Base-by-base conservation (phyloP, 2,329 filamentous ascomycete species). In the Colletotrichum tabaci region DNA sequence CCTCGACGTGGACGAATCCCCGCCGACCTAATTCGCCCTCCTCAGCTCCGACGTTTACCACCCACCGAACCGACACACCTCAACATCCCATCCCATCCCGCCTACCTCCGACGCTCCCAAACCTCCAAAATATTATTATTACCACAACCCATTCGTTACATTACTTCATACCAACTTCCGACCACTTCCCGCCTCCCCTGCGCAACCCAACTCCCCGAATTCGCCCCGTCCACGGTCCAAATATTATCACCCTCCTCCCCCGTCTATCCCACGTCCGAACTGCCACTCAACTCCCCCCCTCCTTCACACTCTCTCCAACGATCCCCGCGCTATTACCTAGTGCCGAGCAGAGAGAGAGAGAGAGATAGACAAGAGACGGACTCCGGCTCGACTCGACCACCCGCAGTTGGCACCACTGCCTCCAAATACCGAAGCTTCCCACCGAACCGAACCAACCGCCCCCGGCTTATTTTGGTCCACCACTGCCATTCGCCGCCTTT, bases 101-200 rank as follows among this genome's bases (percentile, higher is more conserved):
- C 40, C 53, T 38, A 56, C 55, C 30, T 42, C 67, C 67, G 57
- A 71, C 38, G 47, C 23, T 67, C 42, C 58, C 53, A 62, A 52
- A 58, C 47, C 21, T 62, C 47, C 30, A 26, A 52, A 16, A 23
- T 23, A 38, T 38, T 38, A 10, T 53, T 26, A 63, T 52, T 52
- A 52, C 35, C 38, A 63, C 64, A 63, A 58, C 52, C 40, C 35
- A 58, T 64, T 58, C 44, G 58, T 61, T 58, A 52, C 71, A 71
- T 73, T 63, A 67, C 71, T 71, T 71, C 66, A 71, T 63, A 71
- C 57, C 63, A 62, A 57, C 44, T 23, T 38, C 52, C 53, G 35
- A 38, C 56, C 38, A 57, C 70, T 26, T 61, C 47, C 63, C 64
- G 60, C 47, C 44, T 40, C 13, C 58, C n/a, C 57, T n/a, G 9